Evolutionary conservation across 2,329 filamentous ascomycete genomes (phyloP), one percentile per base, ranked within the genome.

Genomic region (Calonectria honghensis): DNA sequence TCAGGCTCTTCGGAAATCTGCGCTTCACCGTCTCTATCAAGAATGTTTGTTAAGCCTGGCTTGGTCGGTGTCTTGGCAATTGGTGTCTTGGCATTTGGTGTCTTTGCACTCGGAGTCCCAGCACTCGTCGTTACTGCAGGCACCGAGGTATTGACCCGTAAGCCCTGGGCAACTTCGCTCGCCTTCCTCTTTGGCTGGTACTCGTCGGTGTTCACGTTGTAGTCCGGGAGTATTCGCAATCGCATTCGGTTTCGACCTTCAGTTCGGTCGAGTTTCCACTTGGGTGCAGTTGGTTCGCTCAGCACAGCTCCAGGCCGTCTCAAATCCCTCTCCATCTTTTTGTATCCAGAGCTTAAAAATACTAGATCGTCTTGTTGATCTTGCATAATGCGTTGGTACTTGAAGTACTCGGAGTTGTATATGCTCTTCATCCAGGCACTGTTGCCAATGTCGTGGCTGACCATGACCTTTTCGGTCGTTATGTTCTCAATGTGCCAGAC

Each of bases 171-270:
- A 11, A 85, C 78, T 48, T 89, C 89, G 45, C 83, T 90, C 75
- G 84, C 87, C 81, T 93, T 95, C 61, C 94, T 90, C 84, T 98
- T 98, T 0, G 97, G 95, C 79, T 96, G 95, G 80, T 96, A 98
- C 61, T 94, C 91, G 72, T 95, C 92, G 69, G 93, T 90, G 31
- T 92, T 90, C 1, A 90, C 88, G 0, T 91, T 90, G 72, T 91
- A 91, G 82, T 98, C 96, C 0, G 96, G 94, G 1, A 98, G 89
- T 66, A 98, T 91, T 35, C 97, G 92, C 80, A 98, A 89, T 20
- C 97, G 93, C 95, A 98, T 98, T 24, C 97, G 93, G 83, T 98
- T 98, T 14, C 96, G 93, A 14, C 97, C 96, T 86, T 99, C 97
- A 0, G 97, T 98, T 80, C 97, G 93, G 82, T 99, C 97, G 18